A percentile compares a stretch with the other conserved stretches of the same genome.
These are phyloP conservation scores for sunflower (Helianthus annuus) DNA, from an alignment of 129 eudicot species.

Conservation along the genomic window HanXRQr2.0-SUNRISE NC_035439.2:99696757-99697256, in stretches of 20 bases:
- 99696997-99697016: too few relatives aligned
- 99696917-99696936: too few relatives aligned
- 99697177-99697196: slow-evolving; percentile 3
- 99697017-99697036: slow-evolving; percentile 1
- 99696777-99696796: too few relatives aligned
- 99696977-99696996: too few relatives aligned
- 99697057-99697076: background rate
- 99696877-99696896: too few relatives aligned
- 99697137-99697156: slow-evolving; percentile 17
- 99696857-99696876: background rate
- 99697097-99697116: slow-evolving; percentile 25
- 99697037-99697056: background rate
- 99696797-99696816: too few relatives aligned
- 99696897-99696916: too few relatives aligned
- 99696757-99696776: too few relatives aligned
- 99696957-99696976: too few relatives aligned
- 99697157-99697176: background rate
- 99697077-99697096: background rate
- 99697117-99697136: slow-evolving; percentile 21
- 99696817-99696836: background rate
- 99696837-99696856: background rate
- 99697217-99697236: too few relatives aligned
- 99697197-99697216: background rate
- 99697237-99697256: too few relatives aligned
- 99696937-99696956: too few relatives aligned